Percentiles rank a stretch among this genome's conserved stretches.
Evolutionary conservation across 192 early-diverging fungal species (phyloP).

Genomic region (Mycoemilia scoparia): DNA sequence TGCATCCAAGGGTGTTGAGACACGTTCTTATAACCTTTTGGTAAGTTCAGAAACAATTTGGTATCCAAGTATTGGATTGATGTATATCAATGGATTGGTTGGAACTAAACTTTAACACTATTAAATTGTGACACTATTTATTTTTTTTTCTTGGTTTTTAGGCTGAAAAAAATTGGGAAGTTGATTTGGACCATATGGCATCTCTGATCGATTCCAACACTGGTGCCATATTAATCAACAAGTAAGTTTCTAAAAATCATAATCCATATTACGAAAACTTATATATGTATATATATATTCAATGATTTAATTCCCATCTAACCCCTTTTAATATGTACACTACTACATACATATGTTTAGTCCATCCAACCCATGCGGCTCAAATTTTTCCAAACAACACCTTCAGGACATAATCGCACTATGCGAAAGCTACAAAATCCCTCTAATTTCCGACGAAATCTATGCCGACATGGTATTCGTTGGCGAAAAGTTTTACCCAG

Average conservation of each 20-base stretch:
- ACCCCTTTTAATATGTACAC: conserved; percentile 3
- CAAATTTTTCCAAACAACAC: conserved; percentile 57
- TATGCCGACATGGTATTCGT: conserved; percentile 79
- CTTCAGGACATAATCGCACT: conserved; percentile 50
- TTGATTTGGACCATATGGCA: conserved; percentile 60
- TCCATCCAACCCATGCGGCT: conserved; percentile 85
- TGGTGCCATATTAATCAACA: conserved; percentile 67
- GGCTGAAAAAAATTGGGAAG: conserved; percentile 69
- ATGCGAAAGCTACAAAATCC: conserved; percentile 55
- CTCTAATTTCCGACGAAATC: conserved; percentile 80
- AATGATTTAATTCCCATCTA: background rate
- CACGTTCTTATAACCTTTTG: conserved; percentile 62
- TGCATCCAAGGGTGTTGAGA: conserved; percentile 53
- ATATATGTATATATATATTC: background rate
- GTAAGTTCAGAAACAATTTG: no score
- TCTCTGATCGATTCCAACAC: conserved; percentile 68
- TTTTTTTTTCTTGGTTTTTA: conserved; percentile 17
- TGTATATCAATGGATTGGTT: conserved; percentile 1
- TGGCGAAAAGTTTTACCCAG: conserved; percentile 36
- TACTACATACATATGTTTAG: no score
- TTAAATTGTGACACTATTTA: background rate
- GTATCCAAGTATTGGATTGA: conserved; percentile 1
- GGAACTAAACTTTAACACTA: background rate
- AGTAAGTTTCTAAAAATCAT: no score
- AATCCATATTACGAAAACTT: background rate